A percentile compares a stretch with the other conserved stretches of the same genome.
phyloP scores from a whole-genome alignment of 2,329 filamentous ascomycete genomes.

The Paracoccidioides brasiliensis region DNA sequence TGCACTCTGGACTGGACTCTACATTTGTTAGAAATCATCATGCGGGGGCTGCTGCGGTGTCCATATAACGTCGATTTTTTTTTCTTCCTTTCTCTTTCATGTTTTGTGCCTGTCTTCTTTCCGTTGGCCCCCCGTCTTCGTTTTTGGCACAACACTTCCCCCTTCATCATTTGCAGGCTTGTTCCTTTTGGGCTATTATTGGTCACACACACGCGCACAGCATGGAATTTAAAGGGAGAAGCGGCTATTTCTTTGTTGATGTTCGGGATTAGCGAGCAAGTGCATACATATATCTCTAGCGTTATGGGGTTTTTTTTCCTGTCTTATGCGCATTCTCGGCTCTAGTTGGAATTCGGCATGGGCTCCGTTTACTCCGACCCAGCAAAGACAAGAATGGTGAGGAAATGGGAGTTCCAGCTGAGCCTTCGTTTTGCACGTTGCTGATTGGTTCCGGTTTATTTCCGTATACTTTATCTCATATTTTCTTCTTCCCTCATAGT shows the following conservation, averaged over 20 bases:
- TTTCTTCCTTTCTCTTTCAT: slow-evolving; percentile 14
- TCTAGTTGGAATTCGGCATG: neutral
- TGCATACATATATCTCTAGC: slow-evolving; percentile 2
- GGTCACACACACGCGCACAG: slow-evolving; percentile 1
- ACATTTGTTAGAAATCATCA: slow-evolving; percentile 27
- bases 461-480: slow-evolving; percentile 3
- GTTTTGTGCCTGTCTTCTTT: slow-evolving; percentile 15
- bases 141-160: neutral
- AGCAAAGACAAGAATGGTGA: neutral
- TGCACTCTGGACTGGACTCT: slow-evolving; percentile 19
- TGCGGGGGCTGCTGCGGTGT: slow-evolving; percentile 22
- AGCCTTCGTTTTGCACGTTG: slow-evolving; percentile 1
- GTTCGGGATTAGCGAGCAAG: slow-evolving; percentile 4
- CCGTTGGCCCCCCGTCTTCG: slow-evolving; percentile 9
- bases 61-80: slow-evolving; percentile 16
- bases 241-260: slow-evolving; percentile 3
- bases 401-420: neutral
- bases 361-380: neutral
- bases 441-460: slow-evolving; percentile 1
- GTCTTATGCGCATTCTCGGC: neutral
- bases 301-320: neutral
- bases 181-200: slow-evolving; percentile 7
- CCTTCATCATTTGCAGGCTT: slow-evolving; percentile 10
- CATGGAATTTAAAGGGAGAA: slow-evolving; percentile 9
- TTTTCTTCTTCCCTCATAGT: neutral